These are phyloP conservation scores for Mortierella sp. DNA, from an alignment of 371 early-diverging fungal species.

Conservation along the genomic window DNA sequence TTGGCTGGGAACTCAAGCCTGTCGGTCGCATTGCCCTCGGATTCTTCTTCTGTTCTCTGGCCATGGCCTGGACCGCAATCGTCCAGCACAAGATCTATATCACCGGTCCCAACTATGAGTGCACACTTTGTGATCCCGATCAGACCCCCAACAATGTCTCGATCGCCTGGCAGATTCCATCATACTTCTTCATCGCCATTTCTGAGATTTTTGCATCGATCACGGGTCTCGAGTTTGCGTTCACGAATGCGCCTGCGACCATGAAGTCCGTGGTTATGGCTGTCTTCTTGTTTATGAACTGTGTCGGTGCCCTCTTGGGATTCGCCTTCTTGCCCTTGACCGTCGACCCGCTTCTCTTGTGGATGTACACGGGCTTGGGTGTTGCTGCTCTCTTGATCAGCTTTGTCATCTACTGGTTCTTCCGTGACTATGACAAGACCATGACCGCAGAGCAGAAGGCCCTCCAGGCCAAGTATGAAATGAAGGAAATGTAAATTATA, in stretches of 20 bases:
- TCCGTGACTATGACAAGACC: slow-evolving; percentile 42
- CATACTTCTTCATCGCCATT: slow-evolving; percentile 71
- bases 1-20: slow-evolving; percentile 71
- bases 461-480: slow-evolving; percentile 34
- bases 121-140: slow-evolving; percentile 48
- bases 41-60: slow-evolving; percentile 68
- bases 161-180: slow-evolving; percentile 74
- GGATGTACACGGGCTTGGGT: slow-evolving; percentile 72
- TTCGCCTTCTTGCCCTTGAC: slow-evolving; percentile 73
- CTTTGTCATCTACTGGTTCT: slow-evolving; percentile 47
- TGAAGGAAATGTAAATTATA: slow-evolving; percentile 1
- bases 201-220: slow-evolving; percentile 75
- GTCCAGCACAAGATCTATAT: slow-evolving; percentile 76
- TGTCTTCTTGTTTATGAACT: slow-evolving; percentile 75
- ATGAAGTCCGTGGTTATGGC: slow-evolving; percentile 84
- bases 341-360: slow-evolving; percentile 70
- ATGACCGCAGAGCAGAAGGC: slow-evolving; percentile 27
- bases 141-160: slow-evolving; percentile 62
- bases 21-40: slow-evolving; percentile 77
- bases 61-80: slow-evolving; percentile 78
- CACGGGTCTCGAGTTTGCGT: slow-evolving; percentile 85
- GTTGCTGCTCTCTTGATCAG: slow-evolving; percentile 56
- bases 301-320: slow-evolving; percentile 70
- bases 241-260: slow-evolving; percentile 75
- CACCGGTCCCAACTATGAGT: slow-evolving; percentile 65